Percentiles rank a stretch among this genome's conserved stretches.
phyloP scores from a whole-genome alignment of 768 basidiomycete genomes.

The Boletus sp. region DNA sequence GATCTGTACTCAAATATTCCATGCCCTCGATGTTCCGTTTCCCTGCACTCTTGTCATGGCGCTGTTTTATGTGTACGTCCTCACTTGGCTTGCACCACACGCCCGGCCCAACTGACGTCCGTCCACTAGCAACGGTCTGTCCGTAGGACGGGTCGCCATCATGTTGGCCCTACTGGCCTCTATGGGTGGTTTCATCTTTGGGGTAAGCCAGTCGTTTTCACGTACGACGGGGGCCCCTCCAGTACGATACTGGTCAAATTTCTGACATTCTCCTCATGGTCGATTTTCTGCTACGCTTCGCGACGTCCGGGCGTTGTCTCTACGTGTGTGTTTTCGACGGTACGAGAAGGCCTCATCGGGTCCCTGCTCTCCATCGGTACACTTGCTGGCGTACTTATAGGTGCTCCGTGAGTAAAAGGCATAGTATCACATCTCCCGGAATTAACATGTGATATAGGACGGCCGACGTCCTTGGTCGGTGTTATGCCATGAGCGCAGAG shows the following conservation, averaged over 20 bases:
- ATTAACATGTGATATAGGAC: slow-evolving; percentile 34
- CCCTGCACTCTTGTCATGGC: slow-evolving; percentile 2
- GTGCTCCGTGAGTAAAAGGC: slow-evolving; percentile 52
- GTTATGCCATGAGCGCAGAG: slow-evolving; percentile 63
- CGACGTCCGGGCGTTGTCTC: slow-evolving; percentile 40
- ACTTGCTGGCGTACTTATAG: slow-evolving; percentile 56
- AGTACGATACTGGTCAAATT: slow-evolving; percentile 77
- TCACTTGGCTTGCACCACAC: not conserved
- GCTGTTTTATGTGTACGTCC: slow-evolving; percentile 18
- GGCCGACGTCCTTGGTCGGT: slow-evolving; percentile 64
- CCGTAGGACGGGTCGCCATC: slow-evolving; percentile 61
- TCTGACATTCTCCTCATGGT: slow-evolving; percentile 73
- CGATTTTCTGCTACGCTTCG: slow-evolving; percentile 67
- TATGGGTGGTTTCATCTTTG: slow-evolving; percentile 71
- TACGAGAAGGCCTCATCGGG: slow-evolving; percentile 66
- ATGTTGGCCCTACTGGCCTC: slow-evolving; percentile 65
- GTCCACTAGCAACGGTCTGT: slow-evolving; percentile 49
- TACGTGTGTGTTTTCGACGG: slow-evolving; percentile 54
- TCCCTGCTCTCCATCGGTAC: slow-evolving; percentile 72
- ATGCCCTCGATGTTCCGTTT: too few species aligned
- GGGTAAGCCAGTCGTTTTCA: slow-evolving; percentile 24
- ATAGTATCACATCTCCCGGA: not conserved
- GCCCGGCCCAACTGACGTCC: not conserved
- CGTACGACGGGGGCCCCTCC: not conserved
- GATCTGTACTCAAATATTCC: too few species aligned